A percentile compares a stretch with the other conserved stretches of the same genome.
These are phyloP conservation scores for Saccharomycopsis guyanensis DNA, from an alignment of 805 yeast species.

Conservation along the genomic window DNA sequence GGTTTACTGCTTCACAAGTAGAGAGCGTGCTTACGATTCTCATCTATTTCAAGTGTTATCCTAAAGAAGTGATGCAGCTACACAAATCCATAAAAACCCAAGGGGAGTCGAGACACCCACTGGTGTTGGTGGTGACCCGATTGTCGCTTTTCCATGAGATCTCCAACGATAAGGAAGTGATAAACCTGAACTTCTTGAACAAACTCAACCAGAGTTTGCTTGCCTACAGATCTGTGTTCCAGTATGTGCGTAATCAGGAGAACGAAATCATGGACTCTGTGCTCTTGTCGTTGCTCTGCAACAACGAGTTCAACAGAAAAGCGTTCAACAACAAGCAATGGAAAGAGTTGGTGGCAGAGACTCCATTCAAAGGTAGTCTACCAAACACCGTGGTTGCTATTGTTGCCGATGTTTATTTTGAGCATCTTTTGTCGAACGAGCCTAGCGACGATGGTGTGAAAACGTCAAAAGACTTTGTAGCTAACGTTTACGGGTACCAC, in stretches of 20 bases:
- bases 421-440: conserved; percentile 22
- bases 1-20: conserved; percentile 22
- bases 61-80: conserved; percentile 12
- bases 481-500: conserved; percentile 7
- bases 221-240: conserved; percentile 57
- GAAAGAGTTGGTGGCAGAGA: conserved; percentile 44
- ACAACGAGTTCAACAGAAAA: conserved; percentile 51
- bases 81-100: conserved; percentile 21
- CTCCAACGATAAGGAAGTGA: conserved; percentile 48
- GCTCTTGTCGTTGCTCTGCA: conserved; percentile 42
- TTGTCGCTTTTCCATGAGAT: conserved; percentile 36
- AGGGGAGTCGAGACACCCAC: conserved; percentile 23
- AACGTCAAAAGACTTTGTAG: conserved; percentile 17
- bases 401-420: conserved; percentile 38
- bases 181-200: conserved; percentile 34
- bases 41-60: conserved; percentile 38
- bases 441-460: conserved; percentile 20
- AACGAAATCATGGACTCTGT: conserved; percentile 50
- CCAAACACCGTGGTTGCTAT: conserved; percentile 62
- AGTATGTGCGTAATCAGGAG: conserved; percentile 41
- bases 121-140: conserved; percentile 40
- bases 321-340: conserved; percentile 42
- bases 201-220: conserved; percentile 63
- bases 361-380: conserved; percentile 53
- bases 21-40: conserved; percentile 42